A percentile compares a stretch with the other conserved stretches of the same genome.
These are phyloP conservation scores for Pythium apleroticum DNA, from an alignment of 352 stramenopile genomes.

Conservation along the genomic window DNA sequence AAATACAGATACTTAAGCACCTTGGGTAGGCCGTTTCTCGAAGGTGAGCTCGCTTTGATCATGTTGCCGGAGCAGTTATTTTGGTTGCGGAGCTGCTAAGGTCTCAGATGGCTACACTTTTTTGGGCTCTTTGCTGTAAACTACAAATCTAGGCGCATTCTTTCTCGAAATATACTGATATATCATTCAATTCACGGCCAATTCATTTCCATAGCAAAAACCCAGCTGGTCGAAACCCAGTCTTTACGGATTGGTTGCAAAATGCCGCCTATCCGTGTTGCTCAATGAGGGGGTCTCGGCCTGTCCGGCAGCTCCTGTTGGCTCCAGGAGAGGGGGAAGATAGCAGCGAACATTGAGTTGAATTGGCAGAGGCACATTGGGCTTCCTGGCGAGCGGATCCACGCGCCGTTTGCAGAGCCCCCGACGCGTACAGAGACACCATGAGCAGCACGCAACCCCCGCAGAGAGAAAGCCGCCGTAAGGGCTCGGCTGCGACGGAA, in stretches of 20 bases:
- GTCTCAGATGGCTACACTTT: conserved; percentile 17
- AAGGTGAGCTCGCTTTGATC: neutral
- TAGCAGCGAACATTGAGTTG: neutral
- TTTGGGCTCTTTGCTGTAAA: neutral
- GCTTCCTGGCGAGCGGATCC: neutral
- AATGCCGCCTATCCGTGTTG: neutral
- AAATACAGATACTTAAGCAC: neutral
- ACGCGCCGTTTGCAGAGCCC: neutral
- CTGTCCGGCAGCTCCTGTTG: neutral
- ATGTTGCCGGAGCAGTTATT: neutral
- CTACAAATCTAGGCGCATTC: neutral
- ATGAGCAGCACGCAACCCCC: neutral
- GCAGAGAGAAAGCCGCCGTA: conserved; percentile 19
- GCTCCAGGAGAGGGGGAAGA: neutral
- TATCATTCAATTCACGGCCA: conserved; percentile 6
- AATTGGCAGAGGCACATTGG: neutral
- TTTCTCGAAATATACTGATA: conserved; percentile 5
- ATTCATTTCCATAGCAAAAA: conserved; percentile 2
- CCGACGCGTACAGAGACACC: neutral
- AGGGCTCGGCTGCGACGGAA: conserved; percentile 18
- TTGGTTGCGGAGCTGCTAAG: conserved; percentile 3
- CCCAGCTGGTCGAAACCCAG: neutral
- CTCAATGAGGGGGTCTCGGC: neutral
- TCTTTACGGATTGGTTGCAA: neutral
- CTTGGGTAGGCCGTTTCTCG: neutral